Evolutionary conservation across 345 rosid genomes (phyloP).

Genomic region (Lenwebbia sp.): DNA sequence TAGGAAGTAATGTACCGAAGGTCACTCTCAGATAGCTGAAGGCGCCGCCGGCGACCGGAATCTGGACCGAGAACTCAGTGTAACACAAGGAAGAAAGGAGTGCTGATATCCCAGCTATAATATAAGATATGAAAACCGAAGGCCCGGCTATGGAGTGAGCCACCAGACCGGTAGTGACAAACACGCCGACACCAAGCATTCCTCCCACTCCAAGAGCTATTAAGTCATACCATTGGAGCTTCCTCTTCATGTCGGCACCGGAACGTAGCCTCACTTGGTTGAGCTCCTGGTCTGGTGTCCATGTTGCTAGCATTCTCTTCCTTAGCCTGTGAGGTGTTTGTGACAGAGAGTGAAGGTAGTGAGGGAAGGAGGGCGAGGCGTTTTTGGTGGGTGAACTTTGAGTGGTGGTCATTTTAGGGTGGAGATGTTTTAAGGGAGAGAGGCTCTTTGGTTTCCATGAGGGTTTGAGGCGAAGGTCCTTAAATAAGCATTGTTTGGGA

Average conservation of each 20-base stretch:
- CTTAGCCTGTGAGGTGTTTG: conserved; percentile 79
- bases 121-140: conserved; percentile 73
- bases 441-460: not conserved
- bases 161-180: conserved; percentile 73
- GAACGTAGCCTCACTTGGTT: conserved; percentile 82
- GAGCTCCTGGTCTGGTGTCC: conserved; percentile 89
- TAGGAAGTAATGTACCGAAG: conserved; percentile 42
- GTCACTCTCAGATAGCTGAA: conserved; percentile 91
- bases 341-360: conserved; percentile 56
- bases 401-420: conserved; percentile 14
- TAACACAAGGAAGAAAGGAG: conserved; percentile 88
- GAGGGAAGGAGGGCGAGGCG: conserved; percentile 12
- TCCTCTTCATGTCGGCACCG: conserved; percentile 94
- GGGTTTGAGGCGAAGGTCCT: conserved; percentile 7
- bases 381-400: conserved; percentile 12
- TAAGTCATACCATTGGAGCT: conserved; percentile 70
- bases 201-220: conserved; percentile 92
- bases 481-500: conserved; percentile 19
- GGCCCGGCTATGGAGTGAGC: conserved; percentile 62
- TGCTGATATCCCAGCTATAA: conserved; percentile 75
- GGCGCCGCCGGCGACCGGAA: conserved; percentile 97
- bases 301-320: conserved; percentile 80
- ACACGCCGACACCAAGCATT: conserved; percentile 93
- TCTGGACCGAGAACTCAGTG: conserved; percentile 84
- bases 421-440: conserved; percentile 8